A percentile compares a stretch with the other conserved stretches of the same genome.
Conservation (phyloP, 495 filamentous ascomycete species). For the Penicillium psychrofluorescens region DNA sequence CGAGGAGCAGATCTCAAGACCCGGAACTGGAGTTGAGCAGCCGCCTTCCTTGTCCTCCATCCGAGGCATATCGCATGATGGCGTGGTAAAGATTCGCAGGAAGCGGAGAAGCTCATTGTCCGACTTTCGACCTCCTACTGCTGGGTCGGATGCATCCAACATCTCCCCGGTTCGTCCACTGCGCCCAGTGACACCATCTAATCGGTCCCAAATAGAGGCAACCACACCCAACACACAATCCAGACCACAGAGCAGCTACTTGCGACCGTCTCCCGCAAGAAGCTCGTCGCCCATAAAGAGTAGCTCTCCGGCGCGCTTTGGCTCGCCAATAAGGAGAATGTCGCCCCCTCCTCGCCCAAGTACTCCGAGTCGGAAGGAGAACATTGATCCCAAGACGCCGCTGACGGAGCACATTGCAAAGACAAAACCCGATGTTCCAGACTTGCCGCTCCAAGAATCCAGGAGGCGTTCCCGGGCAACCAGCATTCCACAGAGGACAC, state of each 20-base stretch:
- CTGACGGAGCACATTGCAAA: conserved; percentile 28
- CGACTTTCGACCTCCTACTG: conserved; percentile 64
- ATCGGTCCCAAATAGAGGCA: conserved; percentile 18
- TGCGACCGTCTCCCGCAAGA: conserved; percentile 22
- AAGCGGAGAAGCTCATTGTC: conserved; percentile 90
- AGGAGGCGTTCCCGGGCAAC: conserved; percentile 46
- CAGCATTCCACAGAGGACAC: conserved; percentile 42
- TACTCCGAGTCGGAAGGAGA: conserved; percentile 53
- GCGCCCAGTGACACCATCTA: conserved; percentile 31
- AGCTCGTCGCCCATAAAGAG: conserved; percentile 25
- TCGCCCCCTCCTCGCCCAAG: conserved; percentile 30
- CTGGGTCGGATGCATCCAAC: conserved; percentile 26
- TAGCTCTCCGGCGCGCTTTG: conserved; percentile 22
- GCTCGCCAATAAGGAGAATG: conserved; percentile 26
- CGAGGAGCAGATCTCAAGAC: conserved; percentile 37
- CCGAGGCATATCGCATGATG: conserved; percentile 25
- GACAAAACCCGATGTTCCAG: conserved; percentile 28
- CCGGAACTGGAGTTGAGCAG: conserved; percentile 40
- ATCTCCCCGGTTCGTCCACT: conserved; percentile 28
- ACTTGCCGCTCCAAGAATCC: conserved; percentile 34
- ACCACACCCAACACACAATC: conserved; percentile 27
- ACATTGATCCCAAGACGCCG: conserved; percentile 31
- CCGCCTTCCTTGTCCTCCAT: conserved; percentile 30
- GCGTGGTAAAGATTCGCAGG: conserved; percentile 46
- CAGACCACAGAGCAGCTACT: conserved; percentile 28